Evolutionary conservation across 371 early-diverging fungal genomes (phyloP), one percentile per base, ranked within the genome.

Genomic region (Actinomortierella ambigua): DNA sequence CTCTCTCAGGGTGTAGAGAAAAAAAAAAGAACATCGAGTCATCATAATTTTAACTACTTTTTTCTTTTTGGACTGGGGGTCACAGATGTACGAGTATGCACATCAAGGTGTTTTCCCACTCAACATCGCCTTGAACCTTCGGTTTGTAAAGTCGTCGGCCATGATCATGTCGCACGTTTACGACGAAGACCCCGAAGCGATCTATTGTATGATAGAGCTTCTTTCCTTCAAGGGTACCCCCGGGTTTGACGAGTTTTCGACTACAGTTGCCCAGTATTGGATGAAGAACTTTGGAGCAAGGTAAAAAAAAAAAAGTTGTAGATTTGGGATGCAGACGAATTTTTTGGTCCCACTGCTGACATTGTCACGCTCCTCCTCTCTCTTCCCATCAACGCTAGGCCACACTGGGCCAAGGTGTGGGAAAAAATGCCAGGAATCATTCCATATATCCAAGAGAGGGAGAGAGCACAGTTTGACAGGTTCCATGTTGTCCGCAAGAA

Each of bases 161-260:
- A 24, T 61, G 54, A 20, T 64, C 26, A 61, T 78, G 65, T 61
- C 78, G 1, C 11, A 23, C 8, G 53, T 55, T 1, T 78, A 78
- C 17, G 78, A 78, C 40, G 29, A 61, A 11, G 76, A 78, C 41
- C 71, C 78, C 0, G 67, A 78, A 1, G 76, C 78, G 0, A 61
- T 67, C 22, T 78, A 65, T 22, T 55, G 54, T 40, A 64, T 46
- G 28, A 55, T 75, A 0, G 76, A 75, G 48, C 8, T 78, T 6
- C 51, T 78, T 15, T 63, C 70, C 8, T 58, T 55, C 14, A 51
- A 14, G 1, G 57, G 56, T 26, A 78, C 76, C 8, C 34, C 34
- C n/a, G 61, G 53, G 8, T 78, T 65, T 53, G 46, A 65, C 0
- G 65, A 75, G 20, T 78, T 78, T 34, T 50, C 76, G 0, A 42